Evolutionary conservation across 1,284 basidiomycete genomes (phyloP).

Genomic region (Boletus mariae): DNA sequence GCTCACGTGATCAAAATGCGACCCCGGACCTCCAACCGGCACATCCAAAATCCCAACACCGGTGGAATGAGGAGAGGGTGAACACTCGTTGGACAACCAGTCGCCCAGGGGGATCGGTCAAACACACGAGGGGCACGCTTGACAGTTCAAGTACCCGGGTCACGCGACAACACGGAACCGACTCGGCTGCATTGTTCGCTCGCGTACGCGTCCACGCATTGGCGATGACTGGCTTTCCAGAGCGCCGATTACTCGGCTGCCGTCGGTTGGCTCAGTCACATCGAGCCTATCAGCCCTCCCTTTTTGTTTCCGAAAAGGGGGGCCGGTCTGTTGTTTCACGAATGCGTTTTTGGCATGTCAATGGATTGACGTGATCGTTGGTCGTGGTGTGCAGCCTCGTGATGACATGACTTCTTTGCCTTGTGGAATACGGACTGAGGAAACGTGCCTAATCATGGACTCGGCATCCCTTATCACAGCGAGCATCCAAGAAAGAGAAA

Average conservation of each 20-base stretch:
- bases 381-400: background rate
- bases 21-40: background rate
- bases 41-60: background rate
- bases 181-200: background rate
- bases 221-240: background rate
- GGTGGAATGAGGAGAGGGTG: background rate
- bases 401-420: background rate
- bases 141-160: background rate
- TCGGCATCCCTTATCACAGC: background rate
- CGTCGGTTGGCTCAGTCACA: background rate
- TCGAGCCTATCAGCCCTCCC: background rate
- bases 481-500: background rate
- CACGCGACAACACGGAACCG: background rate
- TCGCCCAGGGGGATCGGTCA: background rate
- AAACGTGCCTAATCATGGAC: background rate
- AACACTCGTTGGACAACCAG: background rate
- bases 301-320: background rate
- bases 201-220: background rate
- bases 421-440: background rate
- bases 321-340: background rate
- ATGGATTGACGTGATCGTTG: background rate
- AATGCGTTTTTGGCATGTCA: background rate
- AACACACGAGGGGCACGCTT: background rate
- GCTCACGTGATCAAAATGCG: background rate
- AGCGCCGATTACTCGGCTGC: background rate